These are phyloP conservation scores for Canariomyces notabilis DNA, from an alignment of 2,329 filamentous ascomycete genomes.

Conservation along the genomic window DNA sequence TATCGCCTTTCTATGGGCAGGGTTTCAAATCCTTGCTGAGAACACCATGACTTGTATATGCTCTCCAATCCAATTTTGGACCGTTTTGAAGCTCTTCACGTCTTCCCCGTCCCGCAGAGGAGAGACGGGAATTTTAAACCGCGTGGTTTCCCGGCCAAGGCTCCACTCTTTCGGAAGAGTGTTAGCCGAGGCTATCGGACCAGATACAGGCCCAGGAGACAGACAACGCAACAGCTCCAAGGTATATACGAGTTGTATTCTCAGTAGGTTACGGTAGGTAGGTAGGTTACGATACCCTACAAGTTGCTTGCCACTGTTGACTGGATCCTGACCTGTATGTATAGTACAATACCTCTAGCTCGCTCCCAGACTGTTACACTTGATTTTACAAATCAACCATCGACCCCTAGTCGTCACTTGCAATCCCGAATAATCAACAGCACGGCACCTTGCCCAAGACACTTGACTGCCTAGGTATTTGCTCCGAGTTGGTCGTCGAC, in stretches of 20 bases:
- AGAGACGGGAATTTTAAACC: background rate
- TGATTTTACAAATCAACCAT: too few species aligned
- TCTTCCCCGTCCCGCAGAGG: background rate
- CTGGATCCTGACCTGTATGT: too few species aligned
- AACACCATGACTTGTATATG: constrained; percentile 8
- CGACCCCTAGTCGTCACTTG: too few species aligned
- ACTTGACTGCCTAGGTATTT: background rate
- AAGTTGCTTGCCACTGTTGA: too few species aligned
- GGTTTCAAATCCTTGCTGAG: constrained; percentile 6
- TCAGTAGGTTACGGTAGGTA: too few species aligned
- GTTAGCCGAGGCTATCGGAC: constrained; percentile 10
- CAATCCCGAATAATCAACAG: too few species aligned
- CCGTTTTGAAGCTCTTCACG: constrained; percentile 3
- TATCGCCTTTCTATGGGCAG: constrained; percentile 6
- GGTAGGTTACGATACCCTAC: background rate
- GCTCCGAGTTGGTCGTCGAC: background rate
- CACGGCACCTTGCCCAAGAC: too few species aligned
- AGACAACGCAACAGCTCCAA: background rate
- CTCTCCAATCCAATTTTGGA: constrained; percentile 1
- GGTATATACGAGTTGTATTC: too few species aligned
- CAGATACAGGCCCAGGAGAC: too few species aligned
- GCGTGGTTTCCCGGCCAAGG: background rate
- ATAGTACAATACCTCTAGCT: too few species aligned
- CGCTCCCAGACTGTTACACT: too few species aligned
- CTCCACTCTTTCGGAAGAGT: background rate